phyloP scores from a whole-genome alignment of 768 basidiomycete genomes.

The Artomyces pyxidatus region DNA sequence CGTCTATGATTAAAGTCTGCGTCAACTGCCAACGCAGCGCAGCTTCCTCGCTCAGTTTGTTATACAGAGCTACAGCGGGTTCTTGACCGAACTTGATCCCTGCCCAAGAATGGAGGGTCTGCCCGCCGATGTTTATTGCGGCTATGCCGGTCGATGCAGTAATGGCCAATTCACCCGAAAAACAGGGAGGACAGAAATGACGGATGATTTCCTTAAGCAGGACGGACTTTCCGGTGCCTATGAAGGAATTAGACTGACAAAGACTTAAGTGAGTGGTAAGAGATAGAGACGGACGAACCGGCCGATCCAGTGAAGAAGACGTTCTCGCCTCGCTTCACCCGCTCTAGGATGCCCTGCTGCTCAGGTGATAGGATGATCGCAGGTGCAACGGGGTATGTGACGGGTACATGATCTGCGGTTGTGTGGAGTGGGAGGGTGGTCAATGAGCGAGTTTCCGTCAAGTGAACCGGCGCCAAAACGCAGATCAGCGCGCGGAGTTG shows the following conservation, averaged over 20 bases:
- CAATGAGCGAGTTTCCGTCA: too few relatives aligned
- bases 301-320: conserved; percentile 88
- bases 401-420: too few relatives aligned
- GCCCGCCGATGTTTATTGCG: conserved; percentile 74
- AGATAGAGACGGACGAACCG: conserved; percentile 36
- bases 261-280: not conserved
- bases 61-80: conserved; percentile 41
- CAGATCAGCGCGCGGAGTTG: too few relatives aligned
- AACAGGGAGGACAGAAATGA: conserved; percentile 24
- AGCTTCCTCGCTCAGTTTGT: conserved; percentile 37
- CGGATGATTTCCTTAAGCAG: conserved; percentile 68
- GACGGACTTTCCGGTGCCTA: conserved; percentile 81
- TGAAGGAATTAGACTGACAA: not conserved
- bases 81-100: conserved; percentile 73
- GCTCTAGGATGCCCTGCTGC: conserved; percentile 39
- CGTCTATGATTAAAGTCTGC: conserved; percentile 72
- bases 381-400: too few relatives aligned
- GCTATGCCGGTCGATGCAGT: conserved; percentile 80
- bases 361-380: conserved; percentile 40
- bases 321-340: conserved; percentile 51
- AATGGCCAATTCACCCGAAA: conserved; percentile 43
- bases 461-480: too few relatives aligned
- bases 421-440: too few relatives aligned
- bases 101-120: conserved; percentile 76
- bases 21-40: conserved; percentile 53